These are phyloP conservation scores for Colletotrichum orbiculare DNA, from an alignment of 2,329 filamentous ascomycete genomes.

Conservation along the genomic window DNA sequence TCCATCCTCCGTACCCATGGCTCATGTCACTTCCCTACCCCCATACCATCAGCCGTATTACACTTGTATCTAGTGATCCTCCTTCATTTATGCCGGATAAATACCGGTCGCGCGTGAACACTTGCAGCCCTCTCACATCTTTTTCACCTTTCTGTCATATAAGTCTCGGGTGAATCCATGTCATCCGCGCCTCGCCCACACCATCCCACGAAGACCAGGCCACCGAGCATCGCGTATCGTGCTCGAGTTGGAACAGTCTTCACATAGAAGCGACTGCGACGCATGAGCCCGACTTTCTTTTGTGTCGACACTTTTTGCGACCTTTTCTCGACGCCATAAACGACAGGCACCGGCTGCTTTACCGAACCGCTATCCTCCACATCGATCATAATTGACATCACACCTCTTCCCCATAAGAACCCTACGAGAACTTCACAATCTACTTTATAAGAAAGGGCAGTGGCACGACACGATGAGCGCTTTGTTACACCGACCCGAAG, in stretches of 20 bases:
- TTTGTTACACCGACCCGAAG: slow-evolving; percentile 11
- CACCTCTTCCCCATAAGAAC: too few species aligned
- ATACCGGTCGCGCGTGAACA: slow-evolving; percentile 40
- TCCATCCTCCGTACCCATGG: slow-evolving; percentile 13
- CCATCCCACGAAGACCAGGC: slow-evolving; percentile 29
- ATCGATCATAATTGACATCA: too few species aligned
- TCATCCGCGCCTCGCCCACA: slow-evolving; percentile 20
- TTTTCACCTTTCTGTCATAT: slow-evolving; percentile 33
- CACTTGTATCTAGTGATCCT: slow-evolving; percentile 13
- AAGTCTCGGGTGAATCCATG: slow-evolving; percentile 38
- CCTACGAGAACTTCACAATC: too few species aligned
- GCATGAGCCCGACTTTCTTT: too few species aligned
- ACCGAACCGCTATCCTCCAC: too few species aligned
- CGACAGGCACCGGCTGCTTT: too few species aligned
- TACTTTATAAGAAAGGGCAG: too few species aligned
- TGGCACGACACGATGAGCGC: slow-evolving; percentile 10
- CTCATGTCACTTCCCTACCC: slow-evolving; percentile 14
- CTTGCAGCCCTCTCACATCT: slow-evolving; percentile 15
- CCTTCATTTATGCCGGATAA: slow-evolving; percentile 43
- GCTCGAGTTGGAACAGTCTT: too few species aligned
- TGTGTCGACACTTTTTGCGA: too few species aligned
- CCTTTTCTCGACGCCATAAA: too few species aligned
- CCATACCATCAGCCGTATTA: slow-evolving; percentile 13
- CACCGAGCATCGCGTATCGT: not conserved
- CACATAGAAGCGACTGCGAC: too few species aligned